Evolutionary conservation across 2,329 filamentous ascomycete genomes (phyloP).

Genomic region (Rachicladosporium sp.): DNA sequence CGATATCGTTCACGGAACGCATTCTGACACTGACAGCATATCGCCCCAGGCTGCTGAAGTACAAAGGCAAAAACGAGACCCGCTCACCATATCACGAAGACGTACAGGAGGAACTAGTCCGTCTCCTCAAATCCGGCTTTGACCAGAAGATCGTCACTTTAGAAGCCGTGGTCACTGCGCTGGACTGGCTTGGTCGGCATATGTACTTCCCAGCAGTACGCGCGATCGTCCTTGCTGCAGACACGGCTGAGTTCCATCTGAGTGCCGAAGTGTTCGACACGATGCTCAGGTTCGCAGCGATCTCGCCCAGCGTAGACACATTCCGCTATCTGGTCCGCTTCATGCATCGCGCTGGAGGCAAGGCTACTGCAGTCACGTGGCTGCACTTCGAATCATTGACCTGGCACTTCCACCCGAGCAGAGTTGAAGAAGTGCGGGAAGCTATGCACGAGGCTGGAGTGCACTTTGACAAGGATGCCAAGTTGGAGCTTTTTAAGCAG

Average conservation of each 20-base stretch:
- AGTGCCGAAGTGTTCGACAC: slow-evolving; percentile 11
- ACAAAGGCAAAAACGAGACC: no score
- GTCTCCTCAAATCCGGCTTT: no score
- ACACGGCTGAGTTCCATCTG: slow-evolving; percentile 8
- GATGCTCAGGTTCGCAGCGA: slow-evolving; percentile 13
- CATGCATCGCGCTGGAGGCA: slow-evolving; percentile 13
- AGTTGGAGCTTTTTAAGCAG: slow-evolving; percentile 4
- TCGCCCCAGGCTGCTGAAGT: no score
- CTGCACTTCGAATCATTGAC: slow-evolving; percentile 12
- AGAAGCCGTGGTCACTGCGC: slow-evolving; percentile 9
- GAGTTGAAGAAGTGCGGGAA: slow-evolving; percentile 7
- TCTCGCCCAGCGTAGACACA: slow-evolving; percentile 14
- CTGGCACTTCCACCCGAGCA: slow-evolving; percentile 6
- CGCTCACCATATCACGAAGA: no score
- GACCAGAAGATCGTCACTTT: slow-evolving; percentile 5
- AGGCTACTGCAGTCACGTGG: slow-evolving; percentile 15
- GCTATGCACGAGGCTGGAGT: slow-evolving; percentile 16
- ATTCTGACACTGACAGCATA: no score
- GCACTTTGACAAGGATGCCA: slow-evolving; percentile 7
- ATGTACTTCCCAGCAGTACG: slow-evolving; percentile 10
- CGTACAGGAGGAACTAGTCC: no score
- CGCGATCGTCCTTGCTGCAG: slow-evolving; percentile 9
- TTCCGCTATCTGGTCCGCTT: slow-evolving; percentile 14
- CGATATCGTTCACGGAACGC: no score
- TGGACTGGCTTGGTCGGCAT: slow-evolving; percentile 13